These are phyloP conservation scores for Patellaria atrata DNA, from an alignment of 495 filamentous ascomycete species.

Conservation along the genomic window DNA sequence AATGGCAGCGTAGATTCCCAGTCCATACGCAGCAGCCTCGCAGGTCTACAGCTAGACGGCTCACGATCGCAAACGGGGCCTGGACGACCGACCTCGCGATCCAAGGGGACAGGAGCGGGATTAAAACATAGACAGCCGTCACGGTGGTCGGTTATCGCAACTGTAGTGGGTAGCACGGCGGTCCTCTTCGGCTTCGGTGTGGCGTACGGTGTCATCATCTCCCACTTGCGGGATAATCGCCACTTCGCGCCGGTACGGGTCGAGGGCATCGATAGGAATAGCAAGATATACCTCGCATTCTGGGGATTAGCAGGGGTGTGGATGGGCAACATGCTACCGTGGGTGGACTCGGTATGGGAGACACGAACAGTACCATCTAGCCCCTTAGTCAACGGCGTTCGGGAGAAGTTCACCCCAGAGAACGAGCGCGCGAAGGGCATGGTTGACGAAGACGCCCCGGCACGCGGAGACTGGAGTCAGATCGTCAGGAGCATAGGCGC, in stretches of 20 bases:
- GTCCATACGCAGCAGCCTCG: constrained; percentile 9
- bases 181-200: constrained; percentile 72
- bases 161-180: constrained; percentile 40
- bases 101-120: neutral
- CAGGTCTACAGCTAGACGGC: neutral
- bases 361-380: constrained; percentile 5
- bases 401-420: constrained; percentile 2
- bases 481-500: constrained; percentile 79
- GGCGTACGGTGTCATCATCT: constrained; percentile 70
- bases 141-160: constrained; percentile 22
- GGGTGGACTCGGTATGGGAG: constrained; percentile 58
- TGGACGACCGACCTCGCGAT: too few species aligned
- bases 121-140: constrained; percentile 3
- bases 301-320: constrained; percentile 72
- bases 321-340: constrained; percentile 68
- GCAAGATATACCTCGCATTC: constrained; percentile 54
- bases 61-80: too few species aligned
- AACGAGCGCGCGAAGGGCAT: constrained; percentile 5
- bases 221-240: constrained; percentile 61
- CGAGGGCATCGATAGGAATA: constrained; percentile 40
- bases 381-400: constrained; percentile 1
- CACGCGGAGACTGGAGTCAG: constrained; percentile 60
- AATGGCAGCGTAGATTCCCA: constrained; percentile 21
- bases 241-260: constrained; percentile 49
- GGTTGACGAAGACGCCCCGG: constrained; percentile 14